These are phyloP conservation scores for Russula emetica DNA, from an alignment of 768 basidiomycete genomes.

Conservation along the genomic window DNA sequence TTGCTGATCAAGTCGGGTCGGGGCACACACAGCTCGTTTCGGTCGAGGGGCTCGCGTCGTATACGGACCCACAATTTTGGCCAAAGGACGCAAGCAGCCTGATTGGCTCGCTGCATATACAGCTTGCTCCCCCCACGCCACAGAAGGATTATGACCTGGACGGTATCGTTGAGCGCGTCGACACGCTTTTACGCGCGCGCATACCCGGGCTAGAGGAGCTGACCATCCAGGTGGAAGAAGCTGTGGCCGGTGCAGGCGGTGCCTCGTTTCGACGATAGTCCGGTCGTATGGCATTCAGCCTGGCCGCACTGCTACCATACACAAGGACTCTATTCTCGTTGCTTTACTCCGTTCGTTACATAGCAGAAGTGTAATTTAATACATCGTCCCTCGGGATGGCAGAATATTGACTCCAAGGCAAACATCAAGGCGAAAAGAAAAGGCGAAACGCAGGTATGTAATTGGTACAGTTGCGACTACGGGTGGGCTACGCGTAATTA, in stretches of 20 bases:
- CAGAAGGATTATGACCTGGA: slow-evolving; percentile 58
- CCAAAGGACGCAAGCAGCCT: slow-evolving; percentile 84
- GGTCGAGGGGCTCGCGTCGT: slow-evolving; percentile 78
- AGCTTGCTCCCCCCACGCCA: slow-evolving; percentile 43
- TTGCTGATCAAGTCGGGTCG: neutral
- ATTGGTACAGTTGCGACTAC: slow-evolving; percentile 25
- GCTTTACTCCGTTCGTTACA: slow-evolving; percentile 25
- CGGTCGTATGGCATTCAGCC: neutral
- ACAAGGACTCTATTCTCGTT: slow-evolving; percentile 13
- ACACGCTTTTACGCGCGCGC: slow-evolving; percentile 60
- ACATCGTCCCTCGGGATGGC: slow-evolving; percentile 22
- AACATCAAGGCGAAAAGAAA: slow-evolving; percentile 1
- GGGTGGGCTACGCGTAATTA: slow-evolving; percentile 17
- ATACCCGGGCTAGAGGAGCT: slow-evolving; percentile 85
- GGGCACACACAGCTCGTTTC: slow-evolving; percentile 50
- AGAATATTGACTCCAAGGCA: slow-evolving; percentile 21
- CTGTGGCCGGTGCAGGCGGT: neutral
- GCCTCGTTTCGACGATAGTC: slow-evolving; percentile 10
- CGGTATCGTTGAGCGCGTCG: slow-evolving; percentile 70
- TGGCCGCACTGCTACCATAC: neutral
- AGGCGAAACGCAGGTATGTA: slow-evolving; percentile 25
- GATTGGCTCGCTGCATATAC: slow-evolving; percentile 90
- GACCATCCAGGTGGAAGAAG: slow-evolving; percentile 76
- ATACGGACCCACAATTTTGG: slow-evolving; percentile 86
- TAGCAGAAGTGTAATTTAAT: slow-evolving; percentile 26